Percentiles rank a stretch among this genome's conserved stretches.
These are phyloP conservation scores for Hordeum marinum DNA, from an alignment of 176 grass and related monocot species.

Conservation along the genomic window DNA sequence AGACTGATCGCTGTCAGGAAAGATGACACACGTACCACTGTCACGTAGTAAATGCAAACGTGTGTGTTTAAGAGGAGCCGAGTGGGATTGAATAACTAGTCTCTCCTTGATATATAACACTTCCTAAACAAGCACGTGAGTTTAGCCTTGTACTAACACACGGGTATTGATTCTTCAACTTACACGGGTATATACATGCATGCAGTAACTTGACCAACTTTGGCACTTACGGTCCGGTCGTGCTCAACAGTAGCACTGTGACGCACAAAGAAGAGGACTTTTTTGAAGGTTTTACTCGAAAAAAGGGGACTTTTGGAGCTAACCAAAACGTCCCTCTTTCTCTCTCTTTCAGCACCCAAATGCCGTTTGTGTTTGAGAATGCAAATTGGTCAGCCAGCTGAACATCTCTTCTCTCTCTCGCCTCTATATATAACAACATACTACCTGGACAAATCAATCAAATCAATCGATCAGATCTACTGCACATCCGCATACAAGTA, in stretches of 20 bases:
- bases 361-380: background rate
- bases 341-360: background rate
- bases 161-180: background rate
- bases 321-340: background rate
- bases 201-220: background rate
- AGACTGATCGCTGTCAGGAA: background rate
- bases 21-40: background rate
- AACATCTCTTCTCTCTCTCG: background rate
- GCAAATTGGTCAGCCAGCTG: background rate
- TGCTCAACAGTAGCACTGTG: background rate
- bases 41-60: background rate
- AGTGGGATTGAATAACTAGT: background rate
- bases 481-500: background rate
- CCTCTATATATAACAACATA: constrained; percentile 4
- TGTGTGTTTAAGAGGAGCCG: background rate
- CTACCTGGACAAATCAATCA: background rate
- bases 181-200: background rate
- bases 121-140: too few relatives aligned
- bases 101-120: too few relatives aligned
- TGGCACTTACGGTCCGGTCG: background rate
- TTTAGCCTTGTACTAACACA: too few relatives aligned
- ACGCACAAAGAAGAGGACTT: background rate
- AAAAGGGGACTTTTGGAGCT: background rate
- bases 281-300: background rate
- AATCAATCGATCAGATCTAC: background rate